Conservation (phyloP, 2,329 filamentous ascomycete genomes). For the Penicillium sp. region DNA sequence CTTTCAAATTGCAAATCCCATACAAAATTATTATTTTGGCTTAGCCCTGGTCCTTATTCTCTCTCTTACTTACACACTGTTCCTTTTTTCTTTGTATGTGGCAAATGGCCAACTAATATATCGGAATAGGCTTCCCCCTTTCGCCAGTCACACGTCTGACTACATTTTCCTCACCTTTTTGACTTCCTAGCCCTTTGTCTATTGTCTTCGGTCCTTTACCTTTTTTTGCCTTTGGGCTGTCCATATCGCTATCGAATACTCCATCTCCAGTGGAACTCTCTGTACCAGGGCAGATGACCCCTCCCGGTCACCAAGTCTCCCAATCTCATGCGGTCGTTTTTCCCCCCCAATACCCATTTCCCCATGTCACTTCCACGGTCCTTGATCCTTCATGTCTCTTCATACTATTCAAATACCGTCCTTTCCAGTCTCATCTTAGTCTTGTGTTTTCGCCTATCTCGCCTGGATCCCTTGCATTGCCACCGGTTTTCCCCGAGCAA, state of each 20-base stretch:
- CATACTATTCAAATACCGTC: constrained; percentile 3
- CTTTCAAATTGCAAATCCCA: constrained; percentile 14
- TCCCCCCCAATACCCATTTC: constrained; percentile 3
- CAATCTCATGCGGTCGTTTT: background rate
- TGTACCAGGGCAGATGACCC: constrained; percentile 8
- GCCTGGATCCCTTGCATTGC: constrained; percentile 2
- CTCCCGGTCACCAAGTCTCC: constrained; percentile 2
- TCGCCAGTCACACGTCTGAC: background rate
- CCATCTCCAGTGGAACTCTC: constrained; percentile 1
- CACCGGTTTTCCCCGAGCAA: constrained; percentile 1
- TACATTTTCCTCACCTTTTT: constrained; percentile 14
- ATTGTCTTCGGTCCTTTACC: background rate
- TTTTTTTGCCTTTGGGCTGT: background rate
- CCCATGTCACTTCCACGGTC: constrained; percentile 7
- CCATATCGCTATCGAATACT: background rate
- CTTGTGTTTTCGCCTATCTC: background rate
- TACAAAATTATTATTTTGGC: constrained; percentile 18
- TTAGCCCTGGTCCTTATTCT: constrained; percentile 14
- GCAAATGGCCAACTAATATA: constrained; percentile 23
- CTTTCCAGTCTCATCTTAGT: background rate
- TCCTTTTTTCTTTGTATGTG: constrained; percentile 18
- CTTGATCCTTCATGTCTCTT: background rate
- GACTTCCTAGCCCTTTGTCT: background rate
- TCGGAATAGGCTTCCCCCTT: constrained; percentile 3
- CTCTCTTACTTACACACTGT: constrained; percentile 8